Base-by-base conservation (phyloP, 257 asterid species). In the Datura wrightii region DNA sequence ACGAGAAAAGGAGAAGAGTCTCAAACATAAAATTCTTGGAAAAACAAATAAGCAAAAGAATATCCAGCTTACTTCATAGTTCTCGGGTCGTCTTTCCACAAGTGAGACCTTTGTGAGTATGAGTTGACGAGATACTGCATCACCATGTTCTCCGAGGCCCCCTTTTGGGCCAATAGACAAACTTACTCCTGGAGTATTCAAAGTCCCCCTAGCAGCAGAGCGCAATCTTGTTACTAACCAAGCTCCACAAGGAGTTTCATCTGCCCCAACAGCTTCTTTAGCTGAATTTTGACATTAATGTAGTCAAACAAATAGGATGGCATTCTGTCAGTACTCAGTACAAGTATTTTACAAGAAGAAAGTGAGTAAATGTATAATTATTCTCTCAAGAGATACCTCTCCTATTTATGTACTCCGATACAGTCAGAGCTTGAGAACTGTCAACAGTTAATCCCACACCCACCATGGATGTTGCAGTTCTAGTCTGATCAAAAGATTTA, bases 221-320 rank as follows among this genome's bases (percentile, higher is more conserved):
- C 99, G 94, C 92, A 97, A 89, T 88, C 99, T 94, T 80, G 97
- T 94, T 67, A 97, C 98, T 37, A 93, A 94, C 99, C 99, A 97
- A 84, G 93, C 94, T 69, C 97, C 97, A 82, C 90, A 94, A 85
- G 98, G 99, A 88, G 98, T 93, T 93, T 97, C 99, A 84, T 93
- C 97, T 24, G 96, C 99, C 87, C 99, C 98, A 79, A 97, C 98
- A 87, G 97, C 98, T 86, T 97, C 99, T 89, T 92, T 92, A 63
- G 93, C 99, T 97, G 91, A 87, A 90, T 62, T 24, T 85, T 88
- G 79, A 55, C 81, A 85, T 82, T 60, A 36, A 78, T 83, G 55
- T 78, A 85, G 53, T 83, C 82, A 54, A 84, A 56, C 34, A 58
- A 48, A 58, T 41, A 72, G 79, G 81, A 85, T 44, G 81, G 48